Base-by-base conservation (phyloP, 176 grass and related monocot genomes). In the Cenchrus purpureus region DNA sequence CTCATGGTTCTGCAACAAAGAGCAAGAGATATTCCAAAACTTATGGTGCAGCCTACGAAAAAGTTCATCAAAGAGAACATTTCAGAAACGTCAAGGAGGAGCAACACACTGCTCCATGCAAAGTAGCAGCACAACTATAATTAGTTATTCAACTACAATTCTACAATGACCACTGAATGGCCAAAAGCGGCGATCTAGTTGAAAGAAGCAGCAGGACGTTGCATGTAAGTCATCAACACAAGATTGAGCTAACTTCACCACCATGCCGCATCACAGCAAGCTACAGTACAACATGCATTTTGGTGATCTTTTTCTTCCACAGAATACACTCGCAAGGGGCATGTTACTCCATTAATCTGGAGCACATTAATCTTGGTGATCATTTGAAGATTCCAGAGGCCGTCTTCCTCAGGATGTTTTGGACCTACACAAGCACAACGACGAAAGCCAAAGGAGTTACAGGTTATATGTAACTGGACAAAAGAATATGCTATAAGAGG, bases 311-410 rank as follows among this genome's bases (percentile, higher is more conserved):
- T 60, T 60, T 22, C 10, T 40, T 40, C 37, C 37, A 40, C 2
- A 19, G 16, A 40, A 37, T 37, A 37, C 34, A 37, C 34, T 37
- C 34, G 3, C 7, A 11, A 11, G 20, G 4, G 2, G 19, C n/a
- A 59, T 88, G 67, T 71, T 22, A 71, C 20, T 20, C 67, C 19
- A 63, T 5, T 19, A 82, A 64, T 62, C 59, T 57, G 59, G n/a
- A 12, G 6, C 13, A 14, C 48, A 53, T 54, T 25, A 14, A 32
- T 34, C 45, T 40, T 45, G 59, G 42, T 56, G 44, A 53, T 90
- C 59, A 92, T 70, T 79, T 83, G 73, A 95, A 92, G 77, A 95
- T 90, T 82, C 90, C 93, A 71, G 64, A 82, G 3, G 88, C 93
- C 12, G 90, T 79, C 72, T 90, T 95, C 60, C 78, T 74, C 1